These are phyloP conservation scores for Yarrowia alimentaria DNA, from an alignment of 805 yeast species.

Conservation along the genomic window DNA sequence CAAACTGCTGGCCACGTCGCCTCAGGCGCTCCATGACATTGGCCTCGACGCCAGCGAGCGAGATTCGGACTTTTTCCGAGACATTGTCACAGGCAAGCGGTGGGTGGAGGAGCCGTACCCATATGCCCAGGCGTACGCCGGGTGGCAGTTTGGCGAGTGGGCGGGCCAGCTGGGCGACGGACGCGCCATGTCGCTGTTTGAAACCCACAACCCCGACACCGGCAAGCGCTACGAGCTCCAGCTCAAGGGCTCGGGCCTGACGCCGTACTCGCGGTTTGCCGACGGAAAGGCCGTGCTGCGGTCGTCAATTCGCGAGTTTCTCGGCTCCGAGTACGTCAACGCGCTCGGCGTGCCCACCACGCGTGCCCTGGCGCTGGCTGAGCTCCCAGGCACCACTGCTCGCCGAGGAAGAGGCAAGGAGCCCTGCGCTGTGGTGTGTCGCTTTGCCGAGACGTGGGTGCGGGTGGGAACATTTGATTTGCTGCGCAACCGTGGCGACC, in stretches of 20 bases:
- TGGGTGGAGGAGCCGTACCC: constrained; percentile 59
- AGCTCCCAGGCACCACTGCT: constrained; percentile 73
- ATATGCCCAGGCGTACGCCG: constrained; percentile 89
- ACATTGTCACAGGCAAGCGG: constrained; percentile 62
- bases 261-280: constrained; percentile 92
- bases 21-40: constrained; percentile 59
- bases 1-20: constrained; percentile 56
- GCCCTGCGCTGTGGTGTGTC: constrained; percentile 76
- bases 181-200: constrained; percentile 79
- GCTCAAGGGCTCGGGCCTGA: constrained; percentile 86
- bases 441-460: constrained; percentile 85
- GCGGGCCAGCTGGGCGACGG: constrained; percentile 99
- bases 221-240: constrained; percentile 61
- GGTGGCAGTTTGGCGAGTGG: constrained; percentile 93
- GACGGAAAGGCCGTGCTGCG: constrained; percentile 93
- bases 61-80: constrained; percentile 48
- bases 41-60: constrained; percentile 48
- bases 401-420: constrained; percentile 63
- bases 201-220: constrained; percentile 49
- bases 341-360: constrained; percentile 85
- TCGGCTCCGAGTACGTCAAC: constrained; percentile 76
- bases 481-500: constrained; percentile 69
- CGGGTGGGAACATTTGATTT: constrained; percentile 87
- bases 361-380: constrained; percentile 71
- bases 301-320: constrained; percentile 83